Conservation (phyloP, 2,329 filamentous ascomycete genomes). For the Fusarium sp. region DNA sequence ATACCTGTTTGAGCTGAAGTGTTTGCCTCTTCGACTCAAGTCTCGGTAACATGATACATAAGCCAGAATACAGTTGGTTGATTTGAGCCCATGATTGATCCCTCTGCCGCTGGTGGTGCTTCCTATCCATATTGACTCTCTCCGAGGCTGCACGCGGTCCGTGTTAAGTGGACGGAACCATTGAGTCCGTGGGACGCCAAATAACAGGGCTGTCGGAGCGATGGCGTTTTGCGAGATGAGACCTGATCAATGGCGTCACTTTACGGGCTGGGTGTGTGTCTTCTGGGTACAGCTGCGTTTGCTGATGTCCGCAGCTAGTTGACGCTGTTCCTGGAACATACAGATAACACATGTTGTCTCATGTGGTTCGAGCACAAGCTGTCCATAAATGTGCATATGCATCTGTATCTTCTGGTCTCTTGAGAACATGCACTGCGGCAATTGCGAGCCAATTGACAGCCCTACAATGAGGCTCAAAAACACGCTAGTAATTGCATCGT, state of each 20-base stretch:
- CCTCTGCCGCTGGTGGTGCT: not conserved
- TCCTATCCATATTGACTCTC: not conserved
- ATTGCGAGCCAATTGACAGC: not conserved
- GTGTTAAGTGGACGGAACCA: constrained; percentile 19
- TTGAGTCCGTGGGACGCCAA: constrained; percentile 14
- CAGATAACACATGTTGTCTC: not conserved
- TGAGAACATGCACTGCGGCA: not conserved
- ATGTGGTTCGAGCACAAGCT: not conserved
- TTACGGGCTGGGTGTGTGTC: not conserved
- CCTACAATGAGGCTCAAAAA: not conserved
- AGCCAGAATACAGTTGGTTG: not conserved
- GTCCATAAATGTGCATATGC: not conserved
- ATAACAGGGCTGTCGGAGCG: constrained; percentile 8
- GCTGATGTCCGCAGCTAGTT: not conserved
- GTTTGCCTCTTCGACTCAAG: not conserved
- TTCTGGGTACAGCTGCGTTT: not conserved
- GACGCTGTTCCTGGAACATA: not conserved
- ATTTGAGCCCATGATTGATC: not conserved
- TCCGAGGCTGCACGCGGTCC: constrained; percentile 19
- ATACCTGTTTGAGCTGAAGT: constrained; percentile 3
- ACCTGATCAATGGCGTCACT: constrained; percentile 18
- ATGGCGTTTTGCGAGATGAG: constrained; percentile 3
- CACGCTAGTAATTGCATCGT: not conserved
- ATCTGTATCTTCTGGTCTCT: not conserved
- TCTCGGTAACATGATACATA: not conserved